A percentile compares a stretch with the other conserved stretches of the same genome.
These are phyloP conservation scores for Berberis vulgaris DNA, from an alignment of 164 flowering plant species.

Conservation along the genomic window DNA sequence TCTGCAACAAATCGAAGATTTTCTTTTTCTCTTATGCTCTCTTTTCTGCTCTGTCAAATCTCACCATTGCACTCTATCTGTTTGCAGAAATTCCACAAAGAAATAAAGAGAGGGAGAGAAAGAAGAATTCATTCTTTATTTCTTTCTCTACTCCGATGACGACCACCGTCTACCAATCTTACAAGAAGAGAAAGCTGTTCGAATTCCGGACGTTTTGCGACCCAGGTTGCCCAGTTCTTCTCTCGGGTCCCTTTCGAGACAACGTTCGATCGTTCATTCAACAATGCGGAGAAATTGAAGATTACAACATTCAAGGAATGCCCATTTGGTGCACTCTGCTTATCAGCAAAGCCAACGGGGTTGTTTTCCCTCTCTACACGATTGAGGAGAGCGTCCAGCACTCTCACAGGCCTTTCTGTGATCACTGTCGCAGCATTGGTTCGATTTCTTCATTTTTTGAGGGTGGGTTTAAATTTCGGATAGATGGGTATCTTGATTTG, in stretches of 20 bases:
- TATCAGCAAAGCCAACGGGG: constrained; percentile 37
- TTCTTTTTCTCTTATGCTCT: no score
- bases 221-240: constrained; percentile 37
- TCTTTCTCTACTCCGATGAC: not conserved
- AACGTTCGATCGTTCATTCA: constrained; percentile 51
- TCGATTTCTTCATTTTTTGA: not conserved
- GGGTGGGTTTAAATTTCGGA: not conserved
- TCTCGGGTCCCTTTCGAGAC: constrained; percentile 55
- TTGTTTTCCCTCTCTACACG: constrained; percentile 58
- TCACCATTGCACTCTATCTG: no score
- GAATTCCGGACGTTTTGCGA: constrained; percentile 47
- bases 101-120: no score
- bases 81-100: no score
- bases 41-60: no score
- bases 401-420: constrained; percentile 53
- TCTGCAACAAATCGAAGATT: no score
- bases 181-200: constrained; percentile 34
- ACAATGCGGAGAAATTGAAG: constrained; percentile 48
- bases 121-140: no score
- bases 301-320: constrained; percentile 41
- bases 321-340: constrained; percentile 62
- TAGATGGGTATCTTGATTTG: not conserved
- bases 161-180: not conserved
- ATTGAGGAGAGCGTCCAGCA: constrained; percentile 51
- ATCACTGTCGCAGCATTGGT: constrained; percentile 68